Base-by-base conservation (phyloP, 2,329 filamentous ascomycete genomes). In the Westerdykella aurantiaca region DNA sequence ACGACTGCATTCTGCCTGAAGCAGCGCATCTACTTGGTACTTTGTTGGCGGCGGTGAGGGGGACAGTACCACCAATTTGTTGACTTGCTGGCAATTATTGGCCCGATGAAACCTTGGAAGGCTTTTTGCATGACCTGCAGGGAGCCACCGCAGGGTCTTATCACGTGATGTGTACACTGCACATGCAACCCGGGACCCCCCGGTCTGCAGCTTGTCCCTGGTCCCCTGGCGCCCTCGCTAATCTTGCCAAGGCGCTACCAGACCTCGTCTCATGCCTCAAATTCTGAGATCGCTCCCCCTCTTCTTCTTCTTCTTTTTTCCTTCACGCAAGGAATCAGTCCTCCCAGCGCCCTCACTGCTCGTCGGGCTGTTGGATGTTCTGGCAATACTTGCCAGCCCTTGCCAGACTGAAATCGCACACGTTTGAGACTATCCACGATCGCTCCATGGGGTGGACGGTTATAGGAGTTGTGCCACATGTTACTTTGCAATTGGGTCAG, bases 331-430 rank as follows among this genome's bases (percentile, higher is more conserved):
- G 56, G 52, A 42, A 57, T 35, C n/a, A 35, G 55, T 58, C 61
- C 52, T 58, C 56, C 57, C 58, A 62, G 61, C 56, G 46, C 55
- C 49, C 55, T 58, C 51, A 45, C 42, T 31, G 44, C 33, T 37
- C 21, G 34, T 38, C 44, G 57, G 57, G 52, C 44, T 50, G 56
- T 55, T 63, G 61, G 58, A 53, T 55, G 56, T 61, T 63, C 62
- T 63, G 59, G 50, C 54, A 50, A 52, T 44, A 34, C 39, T 53
- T 51, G 60, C 45, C 55, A 52, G 60, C 44, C 49, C 56, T 65
- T 67, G 63, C 60, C 47, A 67, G 62, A 67, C 49, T 44, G 49
- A 56, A 51, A 39, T 45, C 23, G 10, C 52, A 60, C 62, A 60
- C 57, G 63, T 66, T 66, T 66, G 43, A 45, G 43, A 38, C 39